Percentiles rank a stretch among this genome's conserved stretches.
Evolutionary conservation across 164 flowering plant genomes (phyloP).

Genomic region (Houttuynia cordata): DNA sequence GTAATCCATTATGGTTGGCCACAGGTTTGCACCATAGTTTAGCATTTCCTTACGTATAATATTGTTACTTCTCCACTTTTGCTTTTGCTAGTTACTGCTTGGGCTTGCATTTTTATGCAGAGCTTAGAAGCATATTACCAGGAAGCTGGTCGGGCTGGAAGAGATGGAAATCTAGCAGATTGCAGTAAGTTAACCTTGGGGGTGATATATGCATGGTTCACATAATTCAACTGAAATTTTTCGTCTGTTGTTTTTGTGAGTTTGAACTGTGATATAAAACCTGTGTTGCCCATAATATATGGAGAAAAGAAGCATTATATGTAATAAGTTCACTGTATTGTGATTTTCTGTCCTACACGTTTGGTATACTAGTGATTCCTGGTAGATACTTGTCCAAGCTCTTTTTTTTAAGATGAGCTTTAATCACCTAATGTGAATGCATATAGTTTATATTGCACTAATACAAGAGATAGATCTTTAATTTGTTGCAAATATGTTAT

Average conservation of each 20-base stretch:
- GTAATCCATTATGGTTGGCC: slow-evolving; percentile 98
- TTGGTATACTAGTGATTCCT: no score
- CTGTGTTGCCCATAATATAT: no score
- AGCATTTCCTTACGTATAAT: no score
- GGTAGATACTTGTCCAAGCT: no score
- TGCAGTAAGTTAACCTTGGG: slow-evolving; percentile 43
- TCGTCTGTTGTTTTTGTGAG: background rate
- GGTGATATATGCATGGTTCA: background rate
- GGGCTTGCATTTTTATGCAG: slow-evolving; percentile 18
- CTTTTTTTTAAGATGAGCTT: no score
- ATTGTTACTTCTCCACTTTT: background rate
- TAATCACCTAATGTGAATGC: no score
- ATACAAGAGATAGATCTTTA: no score
- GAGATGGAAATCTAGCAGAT: slow-evolving; percentile 83
- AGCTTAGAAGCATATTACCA: slow-evolving; percentile 95
- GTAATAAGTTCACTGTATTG: no score
- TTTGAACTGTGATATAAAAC: background rate
- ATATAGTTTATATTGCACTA: no score
- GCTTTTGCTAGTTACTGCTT: background rate
- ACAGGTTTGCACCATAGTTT: slow-evolving; percentile 35
- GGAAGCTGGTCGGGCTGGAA: slow-evolving; percentile 98
- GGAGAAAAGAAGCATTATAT: no score
- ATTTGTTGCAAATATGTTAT: no score
- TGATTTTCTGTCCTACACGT: no score
- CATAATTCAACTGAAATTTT: background rate